Evolutionary conservation across 1,139 yeast genomes (phyloP).

Genomic region (Suhomyces bolitotheri): DNA sequence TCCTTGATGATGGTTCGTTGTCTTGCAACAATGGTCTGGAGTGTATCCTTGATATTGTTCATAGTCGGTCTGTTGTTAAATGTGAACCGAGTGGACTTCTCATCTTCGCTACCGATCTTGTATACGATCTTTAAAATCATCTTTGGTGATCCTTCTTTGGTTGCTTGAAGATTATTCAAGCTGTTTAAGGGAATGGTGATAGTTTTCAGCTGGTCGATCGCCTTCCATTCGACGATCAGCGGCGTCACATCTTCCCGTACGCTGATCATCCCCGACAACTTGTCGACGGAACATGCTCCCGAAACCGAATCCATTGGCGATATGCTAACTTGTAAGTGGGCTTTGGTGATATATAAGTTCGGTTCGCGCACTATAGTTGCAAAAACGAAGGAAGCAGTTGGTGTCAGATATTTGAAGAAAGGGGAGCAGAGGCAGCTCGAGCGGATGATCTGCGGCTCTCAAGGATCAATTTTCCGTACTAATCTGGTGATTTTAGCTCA

Average conservation of each 20-base stretch:
- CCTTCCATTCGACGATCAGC: constrained; percentile 66
- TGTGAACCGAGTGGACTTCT: constrained; percentile 54
- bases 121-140: constrained; percentile 65
- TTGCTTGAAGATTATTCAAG: constrained; percentile 67
- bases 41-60: constrained; percentile 68
- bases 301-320: constrained; percentile 36
- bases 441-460: too few species aligned
- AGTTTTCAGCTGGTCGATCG: constrained; percentile 57
- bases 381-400: too few species aligned
- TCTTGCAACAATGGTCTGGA: constrained; percentile 72
- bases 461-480: too few species aligned
- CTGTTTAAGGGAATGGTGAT: constrained; percentile 53
- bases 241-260: constrained; percentile 69
- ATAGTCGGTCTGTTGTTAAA: constrained; percentile 73
- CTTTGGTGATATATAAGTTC: too few species aligned
- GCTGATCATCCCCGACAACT: constrained; percentile 65
- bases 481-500: too few species aligned
- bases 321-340: too few species aligned
- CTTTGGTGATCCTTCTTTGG: constrained; percentile 69
- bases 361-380: constrained; percentile 1
- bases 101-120: constrained; percentile 36
- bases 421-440: too few species aligned
- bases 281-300: constrained; percentile 71
- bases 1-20: constrained; percentile 52
- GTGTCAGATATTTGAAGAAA: too few species aligned